Conservation (phyloP, 108 stramenopile genomes). For the Nitzschia sp. region DNA sequence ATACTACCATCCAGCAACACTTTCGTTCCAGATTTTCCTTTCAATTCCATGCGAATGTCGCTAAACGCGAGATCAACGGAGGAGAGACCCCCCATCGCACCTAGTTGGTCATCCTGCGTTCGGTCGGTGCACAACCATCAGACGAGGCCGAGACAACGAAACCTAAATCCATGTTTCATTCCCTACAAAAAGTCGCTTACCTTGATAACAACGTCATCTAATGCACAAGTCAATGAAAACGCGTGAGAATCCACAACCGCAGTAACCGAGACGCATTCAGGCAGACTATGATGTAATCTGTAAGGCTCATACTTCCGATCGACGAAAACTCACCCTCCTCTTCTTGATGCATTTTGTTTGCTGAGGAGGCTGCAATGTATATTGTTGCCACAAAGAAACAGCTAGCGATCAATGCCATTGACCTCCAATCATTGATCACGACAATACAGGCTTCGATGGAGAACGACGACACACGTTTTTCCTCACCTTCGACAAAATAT, state of each 20-base stretch:
- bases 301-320: no score
- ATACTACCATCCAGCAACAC: conserved; percentile 78
- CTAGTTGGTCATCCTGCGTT: conserved; percentile 9
- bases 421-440: neutral
- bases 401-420: neutral
- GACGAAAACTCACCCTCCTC: neutral
- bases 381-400: neutral
- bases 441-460: neutral
- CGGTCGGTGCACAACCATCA: neutral
- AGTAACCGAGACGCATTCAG: no score
- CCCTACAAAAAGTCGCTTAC: neutral
- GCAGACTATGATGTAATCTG: no score
- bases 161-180: neutral
- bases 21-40: conserved; percentile 38
- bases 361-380: neutral
- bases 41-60: conserved; percentile 58
- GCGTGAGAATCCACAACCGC: no score
- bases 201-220: conserved; percentile 5
- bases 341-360: neutral
- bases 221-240: neutral
- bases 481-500: conserved; percentile 11
- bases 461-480: neutral
- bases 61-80: conserved; percentile 67
- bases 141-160: no score
- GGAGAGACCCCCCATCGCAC: conserved; percentile 20